phyloP scores from a whole-genome alignment of 1,284 basidiomycete species.

The Fomitopsis schrenkii region DNA sequence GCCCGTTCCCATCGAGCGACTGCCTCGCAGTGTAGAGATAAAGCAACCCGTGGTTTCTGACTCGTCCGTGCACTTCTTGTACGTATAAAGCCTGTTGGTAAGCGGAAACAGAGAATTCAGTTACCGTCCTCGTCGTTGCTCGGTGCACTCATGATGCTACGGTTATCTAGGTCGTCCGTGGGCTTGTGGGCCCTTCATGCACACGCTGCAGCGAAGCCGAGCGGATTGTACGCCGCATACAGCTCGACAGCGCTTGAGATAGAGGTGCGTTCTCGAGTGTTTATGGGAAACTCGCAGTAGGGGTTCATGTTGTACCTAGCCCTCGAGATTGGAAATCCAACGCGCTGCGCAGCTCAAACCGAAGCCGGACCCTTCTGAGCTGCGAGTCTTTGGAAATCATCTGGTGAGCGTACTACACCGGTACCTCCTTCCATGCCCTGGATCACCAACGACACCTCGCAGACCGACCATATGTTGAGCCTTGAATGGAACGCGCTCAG shows the following conservation, averaged over 20 bases:
- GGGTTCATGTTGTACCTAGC: constrained; percentile 27
- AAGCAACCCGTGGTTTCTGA: not conserved
- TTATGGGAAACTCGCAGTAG: not conserved
- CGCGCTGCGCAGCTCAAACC: constrained; percentile 45
- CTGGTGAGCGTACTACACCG: constrained; percentile 46
- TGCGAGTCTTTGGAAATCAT: constrained; percentile 61
- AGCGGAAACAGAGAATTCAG: not conserved
- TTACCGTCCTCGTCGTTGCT: not conserved
- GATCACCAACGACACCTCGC: not conserved
- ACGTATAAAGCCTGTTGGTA: not conserved
- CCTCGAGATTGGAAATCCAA: constrained; percentile 44
- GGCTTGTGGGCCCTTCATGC: not conserved
- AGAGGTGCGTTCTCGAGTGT: not conserved
- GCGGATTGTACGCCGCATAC: not conserved
- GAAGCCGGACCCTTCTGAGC: constrained; percentile 46
- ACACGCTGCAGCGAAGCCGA: not conserved
- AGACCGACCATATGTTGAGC: constrained; percentile 93
- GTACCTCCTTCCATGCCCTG: not conserved
- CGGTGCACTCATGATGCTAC: not conserved
- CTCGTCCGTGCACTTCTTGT: not conserved
- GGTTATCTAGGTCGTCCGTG: not conserved
- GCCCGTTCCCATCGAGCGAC: not conserved
- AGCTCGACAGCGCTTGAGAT: not conserved
- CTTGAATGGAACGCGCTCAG: constrained; percentile 70
- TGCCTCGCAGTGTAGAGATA: not conserved